phyloP scores from a whole-genome alignment of 768 basidiomycete genomes.

The Macrolepiota fuliginosa region DNA sequence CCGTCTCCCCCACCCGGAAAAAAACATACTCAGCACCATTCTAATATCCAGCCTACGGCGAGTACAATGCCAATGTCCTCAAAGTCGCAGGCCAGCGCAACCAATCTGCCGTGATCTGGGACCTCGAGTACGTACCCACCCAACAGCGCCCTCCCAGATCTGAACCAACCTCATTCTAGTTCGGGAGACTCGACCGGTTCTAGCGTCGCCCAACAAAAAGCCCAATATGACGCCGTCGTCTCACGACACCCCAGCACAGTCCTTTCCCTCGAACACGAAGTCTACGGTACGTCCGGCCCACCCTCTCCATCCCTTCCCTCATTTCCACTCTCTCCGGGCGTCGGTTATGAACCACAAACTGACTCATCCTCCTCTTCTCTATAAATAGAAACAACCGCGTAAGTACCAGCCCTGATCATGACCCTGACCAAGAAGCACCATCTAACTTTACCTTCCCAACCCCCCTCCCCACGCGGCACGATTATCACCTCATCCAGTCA shows the following conservation, averaged over 20 bases:
- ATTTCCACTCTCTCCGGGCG: not conserved
- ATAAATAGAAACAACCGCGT: slow-evolving; percentile 21
- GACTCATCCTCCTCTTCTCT: not conserved
- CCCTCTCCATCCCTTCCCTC: too few species aligned
- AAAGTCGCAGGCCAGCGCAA: slow-evolving; percentile 32
- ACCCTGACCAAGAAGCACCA: not conserved
- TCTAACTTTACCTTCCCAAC: not conserved
- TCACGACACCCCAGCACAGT: slow-evolving; percentile 25
- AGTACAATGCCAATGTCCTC: slow-evolving; percentile 43
- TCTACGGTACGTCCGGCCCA: slow-evolving; percentile 18
- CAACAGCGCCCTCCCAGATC: not conserved
- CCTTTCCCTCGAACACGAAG: slow-evolving; percentile 36
- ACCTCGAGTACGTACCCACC: slow-evolving; percentile 27
- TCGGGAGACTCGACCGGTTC: slow-evolving; percentile 16
- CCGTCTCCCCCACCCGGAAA: not conserved
- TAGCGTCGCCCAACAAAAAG: slow-evolving; percentile 12
- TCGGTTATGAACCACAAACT: not conserved
- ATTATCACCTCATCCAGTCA: slow-evolving; percentile 15
- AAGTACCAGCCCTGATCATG: not conserved
- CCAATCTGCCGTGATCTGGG: slow-evolving; percentile 39
- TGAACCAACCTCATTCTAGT: not conserved
- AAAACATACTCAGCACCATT: not conserved
- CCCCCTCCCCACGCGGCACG: not conserved
- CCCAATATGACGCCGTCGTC: slow-evolving; percentile 9
- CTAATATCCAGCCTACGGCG: slow-evolving; percentile 34